These are phyloP conservation scores for Striga hermonthica DNA, from an alignment of 305 asterid genomes.

Conservation along the genomic window DNA sequence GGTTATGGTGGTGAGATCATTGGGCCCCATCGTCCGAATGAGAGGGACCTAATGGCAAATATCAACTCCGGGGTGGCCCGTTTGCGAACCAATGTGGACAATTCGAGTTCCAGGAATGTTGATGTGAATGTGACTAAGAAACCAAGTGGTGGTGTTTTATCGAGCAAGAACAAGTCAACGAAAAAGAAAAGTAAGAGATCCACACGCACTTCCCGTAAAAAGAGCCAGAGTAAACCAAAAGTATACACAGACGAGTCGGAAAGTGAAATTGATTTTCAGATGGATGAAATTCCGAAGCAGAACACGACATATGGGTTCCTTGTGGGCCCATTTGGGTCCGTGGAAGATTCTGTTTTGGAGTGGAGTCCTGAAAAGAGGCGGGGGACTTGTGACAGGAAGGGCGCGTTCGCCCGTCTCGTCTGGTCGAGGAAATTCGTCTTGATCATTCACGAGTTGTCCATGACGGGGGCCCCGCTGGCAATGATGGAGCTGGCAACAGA, in stretches of 20 bases:
- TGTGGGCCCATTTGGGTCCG: slow-evolving; percentile 93
- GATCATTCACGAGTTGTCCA: slow-evolving; percentile 88
- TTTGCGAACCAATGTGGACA: slow-evolving; percentile 32
- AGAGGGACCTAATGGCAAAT: slow-evolving; percentile 53
- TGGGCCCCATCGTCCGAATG: slow-evolving; percentile 33
- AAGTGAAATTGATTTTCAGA: slow-evolving; percentile 43
- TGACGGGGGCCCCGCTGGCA: slow-evolving; percentile 99
- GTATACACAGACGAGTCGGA: slow-evolving; percentile 40
- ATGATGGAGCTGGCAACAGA: slow-evolving; percentile 98
- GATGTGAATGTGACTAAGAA: slow-evolving; percentile 49
- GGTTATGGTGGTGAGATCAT: slow-evolving; percentile 66
- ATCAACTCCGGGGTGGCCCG: slow-evolving; percentile 40
- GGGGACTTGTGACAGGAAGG: slow-evolving; percentile 92
- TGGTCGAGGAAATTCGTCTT: slow-evolving; percentile 97
- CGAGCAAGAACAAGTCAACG: slow-evolving; percentile 31
- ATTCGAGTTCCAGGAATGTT: slow-evolving; percentile 36
- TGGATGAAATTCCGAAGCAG: slow-evolving; percentile 69
- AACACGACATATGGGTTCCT: slow-evolving; percentile 80
- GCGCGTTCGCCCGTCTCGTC: slow-evolving; percentile 90
- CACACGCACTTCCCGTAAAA: slow-evolving; percentile 52
- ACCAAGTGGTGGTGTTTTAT: slow-evolving; percentile 30
- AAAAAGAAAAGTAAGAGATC: slow-evolving; percentile 58
- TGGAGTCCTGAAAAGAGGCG: slow-evolving; percentile 93
- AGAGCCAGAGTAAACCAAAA: slow-evolving; percentile 45
- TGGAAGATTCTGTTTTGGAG: slow-evolving; percentile 82